Percentiles rank a stretch among this genome's conserved stretches.
Conservation (phyloP, 2,329 filamentous ascomycete species). For the Scedosporium boydii region DNA sequence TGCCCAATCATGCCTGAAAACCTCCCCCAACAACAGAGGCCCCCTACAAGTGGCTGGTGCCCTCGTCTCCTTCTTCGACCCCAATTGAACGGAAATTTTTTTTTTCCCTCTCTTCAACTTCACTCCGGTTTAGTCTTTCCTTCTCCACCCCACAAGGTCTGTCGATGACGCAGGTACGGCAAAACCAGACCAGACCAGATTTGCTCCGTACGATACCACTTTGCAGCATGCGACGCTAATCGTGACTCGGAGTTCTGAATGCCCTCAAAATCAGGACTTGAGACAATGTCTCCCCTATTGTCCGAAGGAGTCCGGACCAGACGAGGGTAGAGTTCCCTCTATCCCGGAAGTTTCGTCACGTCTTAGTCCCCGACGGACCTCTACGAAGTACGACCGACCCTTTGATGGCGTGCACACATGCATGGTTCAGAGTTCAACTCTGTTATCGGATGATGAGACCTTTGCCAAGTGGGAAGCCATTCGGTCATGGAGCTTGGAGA, state of each 20-base stretch:
- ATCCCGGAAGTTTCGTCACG: not conserved
- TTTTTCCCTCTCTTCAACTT: not conserved
- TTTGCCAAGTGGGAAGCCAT: not conserved
- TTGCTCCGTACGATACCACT: not conserved
- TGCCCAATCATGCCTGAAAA: not conserved
- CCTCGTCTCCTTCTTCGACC: not conserved
- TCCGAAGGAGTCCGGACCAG: not conserved
- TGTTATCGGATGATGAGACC: not conserved
- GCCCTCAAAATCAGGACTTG: not conserved
- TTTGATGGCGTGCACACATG: too few relatives aligned
- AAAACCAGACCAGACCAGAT: not conserved
- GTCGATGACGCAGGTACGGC: not conserved
- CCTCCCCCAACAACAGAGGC: not conserved
- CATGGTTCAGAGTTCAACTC: too few relatives aligned
- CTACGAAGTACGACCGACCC: not conserved
- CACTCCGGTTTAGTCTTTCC: not conserved
- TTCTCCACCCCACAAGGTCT: not conserved
- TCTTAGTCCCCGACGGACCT: not conserved
- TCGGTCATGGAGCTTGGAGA: not conserved
- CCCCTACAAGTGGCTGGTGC: not conserved
- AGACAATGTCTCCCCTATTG: not conserved
- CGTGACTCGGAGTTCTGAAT: not conserved
- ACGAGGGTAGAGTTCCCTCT: not conserved
- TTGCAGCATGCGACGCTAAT: not conserved
- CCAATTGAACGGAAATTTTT: not conserved